Evolutionary conservation across 768 basidiomycete species (phyloP).

Genomic region (Panaeolus papilionaceus): DNA sequence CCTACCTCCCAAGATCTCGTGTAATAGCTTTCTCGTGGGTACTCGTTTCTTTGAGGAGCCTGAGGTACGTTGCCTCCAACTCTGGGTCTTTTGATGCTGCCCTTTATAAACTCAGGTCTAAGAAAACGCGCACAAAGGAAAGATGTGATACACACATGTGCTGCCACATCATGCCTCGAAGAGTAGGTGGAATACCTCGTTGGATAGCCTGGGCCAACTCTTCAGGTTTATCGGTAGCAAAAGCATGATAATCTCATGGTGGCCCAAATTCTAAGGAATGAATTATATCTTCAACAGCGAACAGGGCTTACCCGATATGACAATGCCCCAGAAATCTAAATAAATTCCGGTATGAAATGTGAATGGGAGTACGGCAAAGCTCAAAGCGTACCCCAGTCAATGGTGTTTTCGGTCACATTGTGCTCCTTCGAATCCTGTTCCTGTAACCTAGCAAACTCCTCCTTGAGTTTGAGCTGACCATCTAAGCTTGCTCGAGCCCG

Average conservation of each 20-base stretch:
- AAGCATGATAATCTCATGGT: conserved; percentile 80
- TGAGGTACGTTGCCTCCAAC: conserved; percentile 83
- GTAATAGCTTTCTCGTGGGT: conserved; percentile 93
- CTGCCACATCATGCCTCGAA: conserved; percentile 97
- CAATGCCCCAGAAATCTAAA: conserved; percentile 92
- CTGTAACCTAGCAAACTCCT: conserved; percentile 76
- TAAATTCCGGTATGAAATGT: conserved; percentile 14
- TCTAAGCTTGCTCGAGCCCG: conserved; percentile 58
- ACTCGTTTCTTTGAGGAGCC: conserved; percentile 82
- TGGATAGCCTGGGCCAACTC: conserved; percentile 90
- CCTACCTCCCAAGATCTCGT: conserved; percentile 86
- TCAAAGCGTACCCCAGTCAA: conserved; percentile 76
- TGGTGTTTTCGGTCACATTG: conserved; percentile 46
- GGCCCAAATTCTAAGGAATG: conserved; percentile 16
- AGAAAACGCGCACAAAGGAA: conserved; percentile 2
- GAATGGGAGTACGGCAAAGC: conserved; percentile 8
- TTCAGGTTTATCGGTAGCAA: conserved; percentile 80
- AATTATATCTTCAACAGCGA: neutral
- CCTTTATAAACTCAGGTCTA: conserved; percentile 47
- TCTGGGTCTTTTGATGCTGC: conserved; percentile 92
- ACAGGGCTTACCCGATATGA: conserved; percentile 73
- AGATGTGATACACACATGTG: conserved; percentile 65
- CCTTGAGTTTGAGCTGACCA: conserved; percentile 74
- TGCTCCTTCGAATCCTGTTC: conserved; percentile 52
- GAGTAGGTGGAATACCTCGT: conserved; percentile 84